Evolutionary conservation across 306 rosid genomes (phyloP).

Genomic region (Mimosa pudica): DNA sequence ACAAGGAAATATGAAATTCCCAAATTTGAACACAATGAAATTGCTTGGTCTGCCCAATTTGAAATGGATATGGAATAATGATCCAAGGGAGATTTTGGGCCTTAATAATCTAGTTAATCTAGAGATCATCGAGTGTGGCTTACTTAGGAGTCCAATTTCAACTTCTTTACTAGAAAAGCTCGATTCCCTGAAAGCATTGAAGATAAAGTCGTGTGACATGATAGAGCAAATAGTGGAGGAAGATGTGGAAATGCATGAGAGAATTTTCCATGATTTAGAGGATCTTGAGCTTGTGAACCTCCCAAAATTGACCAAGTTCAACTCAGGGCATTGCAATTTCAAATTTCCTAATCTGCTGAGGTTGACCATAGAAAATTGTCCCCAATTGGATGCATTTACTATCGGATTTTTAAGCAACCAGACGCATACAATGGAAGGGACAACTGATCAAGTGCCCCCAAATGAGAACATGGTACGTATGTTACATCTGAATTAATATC

Average conservation of each 20-base stretch:
- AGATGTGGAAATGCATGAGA: neutral
- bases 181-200: neutral
- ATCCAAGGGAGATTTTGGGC: neutral
- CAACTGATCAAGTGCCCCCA: neutral
- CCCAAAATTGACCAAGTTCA: neutral
- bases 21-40: neutral
- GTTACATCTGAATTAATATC: no score
- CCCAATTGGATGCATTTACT: neutral
- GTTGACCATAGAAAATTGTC: constrained; percentile 1
- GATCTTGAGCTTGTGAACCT: neutral
- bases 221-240: neutral
- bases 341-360: neutral
- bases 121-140: neutral
- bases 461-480: neutral
- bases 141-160: neutral
- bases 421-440: neutral
- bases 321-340: neutral
- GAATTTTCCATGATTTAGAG: neutral
- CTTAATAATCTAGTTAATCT: neutral
- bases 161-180: neutral
- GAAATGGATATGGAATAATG: neutral
- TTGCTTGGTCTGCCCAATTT: neutral
- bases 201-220: neutral
- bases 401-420: neutral
- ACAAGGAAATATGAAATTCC: neutral